Base-by-base conservation (phyloP, 139 green algal species). In the Coccomyxa sp. region DNA sequence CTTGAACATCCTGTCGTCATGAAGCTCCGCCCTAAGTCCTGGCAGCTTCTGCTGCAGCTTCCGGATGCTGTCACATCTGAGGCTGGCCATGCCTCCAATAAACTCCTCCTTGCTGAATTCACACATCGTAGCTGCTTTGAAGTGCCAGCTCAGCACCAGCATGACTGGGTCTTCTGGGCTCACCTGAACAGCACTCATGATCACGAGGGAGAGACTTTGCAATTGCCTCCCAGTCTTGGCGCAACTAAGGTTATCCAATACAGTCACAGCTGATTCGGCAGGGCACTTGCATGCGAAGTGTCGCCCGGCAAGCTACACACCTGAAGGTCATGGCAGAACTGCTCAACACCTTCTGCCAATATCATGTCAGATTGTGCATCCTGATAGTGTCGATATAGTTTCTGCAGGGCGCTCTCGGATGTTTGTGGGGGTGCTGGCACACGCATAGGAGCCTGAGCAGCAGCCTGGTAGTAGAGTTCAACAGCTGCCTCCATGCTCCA, bases 121-220 rank as follows among this genome's bases (percentile, higher is more conserved):
- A 81, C 94, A 94, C 96, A 98, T 98, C 45, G 90, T 87, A 11
- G 85, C 91, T 18, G 95, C 95, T 25, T 88, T 88, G 79, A 96
- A 91, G 85, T 97, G 89, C 83, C 86, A 97, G 82, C 91, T 92
- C 16, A 98, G 89, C 21, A 98, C 93, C 76, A 98, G 91, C 93
- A 96, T 90, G n/a, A 93, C 92, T 30, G 95, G 86, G 85, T 98
- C 94, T 58, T 91, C 88, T 0, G 95, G 95, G 67, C 96, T 91
- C 31, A 98, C 90, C 16, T 81, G 77, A 1, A 31, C 76, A 59
- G 30, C 21, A 78, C 3, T 32, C 23, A 51, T 71, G 18, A 1
- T 71, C 63, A 71, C 10, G 63, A 71, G 18, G 63, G 18, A 28
- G 1, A 71, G 63, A 71, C 18, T 71, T 28, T 71, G 18, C 63